Evolutionary conservation across 768 basidiomycete genomes (phyloP).

Genomic region (Kwoniella pini): DNA sequence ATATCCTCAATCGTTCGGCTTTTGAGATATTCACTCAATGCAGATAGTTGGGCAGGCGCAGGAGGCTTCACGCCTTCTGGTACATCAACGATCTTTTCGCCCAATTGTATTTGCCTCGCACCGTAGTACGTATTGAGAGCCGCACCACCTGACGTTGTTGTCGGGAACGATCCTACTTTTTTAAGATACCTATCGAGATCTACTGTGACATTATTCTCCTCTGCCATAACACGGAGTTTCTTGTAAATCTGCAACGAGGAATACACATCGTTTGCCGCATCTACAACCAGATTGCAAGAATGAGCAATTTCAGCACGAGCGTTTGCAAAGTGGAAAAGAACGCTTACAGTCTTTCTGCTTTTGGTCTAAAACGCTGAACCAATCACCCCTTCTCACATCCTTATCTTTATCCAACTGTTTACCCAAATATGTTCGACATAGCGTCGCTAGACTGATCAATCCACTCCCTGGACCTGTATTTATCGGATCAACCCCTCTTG

Average conservation of each 20-base stretch:
- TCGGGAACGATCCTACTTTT: background rate
- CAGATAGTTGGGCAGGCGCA: slow-evolving; percentile 14
- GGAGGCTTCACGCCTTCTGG: slow-evolving; percentile 9
- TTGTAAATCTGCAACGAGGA: slow-evolving; percentile 39
- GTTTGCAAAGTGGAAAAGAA: background rate
- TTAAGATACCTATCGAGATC: slow-evolving; percentile 15
- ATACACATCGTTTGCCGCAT: slow-evolving; percentile 51
- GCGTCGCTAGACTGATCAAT: slow-evolving; percentile 42
- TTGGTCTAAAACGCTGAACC: slow-evolving; percentile 30
- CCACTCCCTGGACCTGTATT: slow-evolving; percentile 35
- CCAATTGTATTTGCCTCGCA: background rate
- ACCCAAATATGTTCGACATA: slow-evolving; percentile 36
- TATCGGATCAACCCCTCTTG: slow-evolving; percentile 47
- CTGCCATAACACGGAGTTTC: slow-evolving; percentile 20
- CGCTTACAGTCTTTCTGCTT: slow-evolving; percentile 48
- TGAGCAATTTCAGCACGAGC: background rate
- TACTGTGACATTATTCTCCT: slow-evolving; percentile 13
- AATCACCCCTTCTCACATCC: slow-evolving; percentile 43
- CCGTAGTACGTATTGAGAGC: too few relatives aligned
- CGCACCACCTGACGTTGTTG: background rate
- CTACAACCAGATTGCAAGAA: slow-evolving; percentile 16
- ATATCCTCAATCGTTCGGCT: slow-evolving; percentile 12
- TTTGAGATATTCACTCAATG: slow-evolving; percentile 15
- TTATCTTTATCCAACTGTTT: slow-evolving; percentile 37
- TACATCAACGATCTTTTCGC: background rate